Evolutionary conservation across 768 basidiomycete species (phyloP), one percentile per base, ranked within the genome.

Genomic region (Boletellus ananas): DNA sequence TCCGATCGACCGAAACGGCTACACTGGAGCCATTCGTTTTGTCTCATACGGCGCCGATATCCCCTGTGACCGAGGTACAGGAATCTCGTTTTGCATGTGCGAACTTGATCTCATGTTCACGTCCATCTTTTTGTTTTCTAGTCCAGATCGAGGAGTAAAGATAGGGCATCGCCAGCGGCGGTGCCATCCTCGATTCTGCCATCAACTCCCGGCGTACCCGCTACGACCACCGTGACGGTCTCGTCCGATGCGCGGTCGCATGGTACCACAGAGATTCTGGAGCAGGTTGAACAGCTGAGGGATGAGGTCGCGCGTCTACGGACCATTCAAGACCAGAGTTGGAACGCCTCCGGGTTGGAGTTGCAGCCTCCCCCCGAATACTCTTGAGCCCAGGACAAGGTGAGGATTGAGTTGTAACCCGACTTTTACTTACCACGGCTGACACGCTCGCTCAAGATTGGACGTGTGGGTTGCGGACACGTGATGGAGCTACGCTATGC

Each of bases 241-340:
- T 42, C 43, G 0, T 11, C 40, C 2, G 40, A 10, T 13, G 17
- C 37, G 13, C 14, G 3, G 2, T 20, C 39, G 0, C 3, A 20
- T n/a, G 16, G 18, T 3, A 7, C 25, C 12, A 2, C 43, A 3
- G 37, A 39, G 10, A 16, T 58, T 9, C 5, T 37, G 35, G 50
- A 35, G 25, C 45, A 56, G 20, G 47, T 59, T 4, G 58, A 41
- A 3, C 3, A 20, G 10, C 35, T 59, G 0, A 42, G 44, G 23
- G 50, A 27, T 3, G 58, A 55, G 18, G 52, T 59, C 1, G 50
- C 57, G 12, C 52, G 41, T 20, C 45, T 59, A 7, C 50, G 51
- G 7, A 43, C 18, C 12, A 6, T 31, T 16, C 45, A 47, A 7
- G 14, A 33, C 18, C 18, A 39, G 13, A 13, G 31, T 1, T 11